These are phyloP conservation scores for Brettanomyces naardenensis DNA, from an alignment of 805 yeast species.

Conservation along the genomic window DNA sequence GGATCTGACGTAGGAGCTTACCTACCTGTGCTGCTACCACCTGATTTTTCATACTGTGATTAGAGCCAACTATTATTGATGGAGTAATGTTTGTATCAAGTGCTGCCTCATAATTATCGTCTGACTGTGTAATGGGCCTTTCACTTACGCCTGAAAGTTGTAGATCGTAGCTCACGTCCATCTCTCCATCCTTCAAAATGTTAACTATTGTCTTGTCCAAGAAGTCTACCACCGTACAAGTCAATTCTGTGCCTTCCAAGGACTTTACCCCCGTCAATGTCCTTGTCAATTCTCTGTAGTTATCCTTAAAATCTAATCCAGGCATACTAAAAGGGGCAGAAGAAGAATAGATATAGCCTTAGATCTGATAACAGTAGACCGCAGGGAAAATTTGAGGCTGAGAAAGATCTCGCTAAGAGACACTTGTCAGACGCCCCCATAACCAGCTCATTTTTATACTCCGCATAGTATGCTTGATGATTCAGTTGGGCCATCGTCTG, in stretches of 20 bases:
- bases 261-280: not conserved
- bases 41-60: constrained; percentile 36
- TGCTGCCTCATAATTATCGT: constrained; percentile 22
- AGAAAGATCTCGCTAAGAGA: no score
- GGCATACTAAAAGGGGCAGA: not conserved
- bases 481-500: no score
- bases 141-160: constrained; percentile 19
- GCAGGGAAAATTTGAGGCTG: no score
- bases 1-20: constrained; percentile 26
- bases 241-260: constrained; percentile 7
- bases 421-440: no score
- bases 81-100: constrained; percentile 15
- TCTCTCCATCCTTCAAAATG: constrained; percentile 35
- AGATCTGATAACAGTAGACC: no score
- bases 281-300: not conserved
- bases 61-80: constrained; percentile 35
- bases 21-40: constrained; percentile 43
- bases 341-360: no score
- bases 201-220: constrained; percentile 34
- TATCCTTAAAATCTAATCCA: not conserved
- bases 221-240: constrained; percentile 24
- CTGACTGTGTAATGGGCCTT: constrained; percentile 10
- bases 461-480: no score
- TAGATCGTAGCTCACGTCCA: constrained; percentile 41
- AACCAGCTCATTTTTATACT: no score